Evolutionary conservation across 768 basidiomycete species (phyloP), one percentile per base, ranked within the genome.

Genomic region (Panus rudis): DNA sequence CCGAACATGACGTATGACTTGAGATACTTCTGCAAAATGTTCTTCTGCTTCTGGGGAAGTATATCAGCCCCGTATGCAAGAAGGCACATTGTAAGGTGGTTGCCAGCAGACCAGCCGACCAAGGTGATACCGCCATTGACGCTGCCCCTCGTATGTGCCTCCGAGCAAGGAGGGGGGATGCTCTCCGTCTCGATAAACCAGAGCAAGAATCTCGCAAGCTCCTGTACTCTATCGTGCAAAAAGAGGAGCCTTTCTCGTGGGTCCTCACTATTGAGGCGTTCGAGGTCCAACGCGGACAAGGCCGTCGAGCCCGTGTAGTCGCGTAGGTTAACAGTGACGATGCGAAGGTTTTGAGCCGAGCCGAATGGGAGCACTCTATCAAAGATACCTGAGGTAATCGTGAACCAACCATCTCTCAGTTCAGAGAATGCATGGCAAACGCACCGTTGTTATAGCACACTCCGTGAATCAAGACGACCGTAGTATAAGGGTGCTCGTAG

Each of bases 401-500:
- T n/a, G 16, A 4, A 4, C 11, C 6, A 4, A 4, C 27, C 6
- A 3, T 17, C 16, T 8, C 12, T 37, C 6, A 44, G 14, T 5
- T 13, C 6, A 27, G 22, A n/a, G 14, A 5, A 4, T 11, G 19
- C 6, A 7, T 13, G 12, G 13, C 14, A 17, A 19, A 34, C 41
- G 6, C 28, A 48, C 47, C 37, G 21, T 42, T 42, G 42, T 43
- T 19, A 26, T 39, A 39, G 5, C 24, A 26, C 3, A 43, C 27
- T 5, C 47, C 47, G 28, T 48, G 47, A 27, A 48, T 26, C 4
- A 43, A 31, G 42, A 48, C 38, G 13, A 43, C 17, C 6, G 47
- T 48, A 11, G 35, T 37, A 16, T 48, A 48, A n/a, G n/a, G n/a
- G n/a, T n/a, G n/a, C n/a, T n/a, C n/a, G 34, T 43, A 20, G 7